Evolutionary conservation across 192 early-diverging fungal species (phyloP).

Genomic region (Umbelopsis isabellina): DNA sequence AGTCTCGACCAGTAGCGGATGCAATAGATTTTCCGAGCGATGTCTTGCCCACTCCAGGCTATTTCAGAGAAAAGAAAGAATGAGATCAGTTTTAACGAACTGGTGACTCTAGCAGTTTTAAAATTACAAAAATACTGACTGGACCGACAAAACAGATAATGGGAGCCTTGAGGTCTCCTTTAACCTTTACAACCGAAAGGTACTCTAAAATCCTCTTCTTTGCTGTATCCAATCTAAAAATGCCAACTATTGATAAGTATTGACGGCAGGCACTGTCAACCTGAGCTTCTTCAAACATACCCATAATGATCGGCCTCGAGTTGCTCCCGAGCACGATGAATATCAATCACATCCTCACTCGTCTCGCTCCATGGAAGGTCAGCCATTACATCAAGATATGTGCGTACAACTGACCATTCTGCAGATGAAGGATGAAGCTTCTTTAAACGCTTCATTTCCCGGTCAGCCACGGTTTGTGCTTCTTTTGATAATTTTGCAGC

Average conservation of each 20-base stretch:
- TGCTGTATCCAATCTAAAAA: slow-evolving; percentile 64
- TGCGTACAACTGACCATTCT: slow-evolving; percentile 79
- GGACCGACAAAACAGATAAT: slow-evolving; percentile 77
- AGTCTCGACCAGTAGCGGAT: slow-evolving; percentile 72
- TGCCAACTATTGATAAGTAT: too few relatives aligned
- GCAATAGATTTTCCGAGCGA: slow-evolving; percentile 81
- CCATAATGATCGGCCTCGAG: slow-evolving; percentile 85
- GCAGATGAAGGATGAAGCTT: slow-evolving; percentile 74
- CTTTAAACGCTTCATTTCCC: slow-evolving; percentile 71
- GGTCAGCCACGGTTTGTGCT: slow-evolving; percentile 56
- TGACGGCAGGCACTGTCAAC: not conserved
- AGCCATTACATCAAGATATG: slow-evolving; percentile 74
- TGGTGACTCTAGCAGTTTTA: too few relatives aligned
- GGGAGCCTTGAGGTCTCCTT: slow-evolving; percentile 67
- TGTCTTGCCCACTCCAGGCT: slow-evolving; percentile 77
- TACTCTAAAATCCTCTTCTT: slow-evolving; percentile 85
- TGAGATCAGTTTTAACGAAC: not conserved
- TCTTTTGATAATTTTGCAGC: slow-evolving; percentile 68
- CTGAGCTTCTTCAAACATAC: slow-evolving; percentile 4
- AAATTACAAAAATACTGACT: slow-evolving; percentile 32
- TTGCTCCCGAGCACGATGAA: slow-evolving; percentile 63
- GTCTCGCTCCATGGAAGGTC: slow-evolving; percentile 79
- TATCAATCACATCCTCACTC: slow-evolving; percentile 68
- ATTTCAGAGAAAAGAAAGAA: not conserved
- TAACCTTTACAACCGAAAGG: slow-evolving; percentile 76